These are phyloP conservation scores for Lodderomyces parapsilosis DNA, from an alignment of 1,139 yeast species.

Conservation along the genomic window DNA sequence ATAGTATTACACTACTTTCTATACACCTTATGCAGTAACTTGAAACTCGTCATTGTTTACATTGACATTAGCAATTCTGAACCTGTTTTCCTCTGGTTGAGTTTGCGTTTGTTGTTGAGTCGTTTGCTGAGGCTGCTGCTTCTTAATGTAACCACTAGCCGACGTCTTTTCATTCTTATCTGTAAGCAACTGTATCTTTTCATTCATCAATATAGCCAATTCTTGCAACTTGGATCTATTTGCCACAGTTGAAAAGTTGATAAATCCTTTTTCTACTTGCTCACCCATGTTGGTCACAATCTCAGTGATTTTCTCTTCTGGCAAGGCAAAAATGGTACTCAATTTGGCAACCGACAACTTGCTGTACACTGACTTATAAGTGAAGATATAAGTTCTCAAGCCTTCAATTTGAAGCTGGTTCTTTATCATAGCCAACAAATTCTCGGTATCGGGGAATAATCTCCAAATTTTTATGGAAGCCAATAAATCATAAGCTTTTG, in stretches of 20 bases:
- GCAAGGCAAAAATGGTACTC: slow-evolving; percentile 64
- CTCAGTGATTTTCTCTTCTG: slow-evolving; percentile 54
- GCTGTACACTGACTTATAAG: slow-evolving; percentile 74
- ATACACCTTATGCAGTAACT: slow-evolving; percentile 22
- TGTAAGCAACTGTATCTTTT: slow-evolving; percentile 75
- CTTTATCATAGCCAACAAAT: slow-evolving; percentile 67
- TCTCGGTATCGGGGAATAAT: slow-evolving; percentile 67
- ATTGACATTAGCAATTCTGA: slow-evolving; percentile 48
- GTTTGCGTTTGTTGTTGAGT: slow-evolving; percentile 26
- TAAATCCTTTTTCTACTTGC: slow-evolving; percentile 65
- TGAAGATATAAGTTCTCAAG: slow-evolving; percentile 83
- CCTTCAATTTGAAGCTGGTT: slow-evolving; percentile 86
- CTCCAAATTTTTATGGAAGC: slow-evolving; percentile 85
- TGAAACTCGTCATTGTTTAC: slow-evolving; percentile 50
- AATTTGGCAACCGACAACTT: slow-evolving; percentile 72
- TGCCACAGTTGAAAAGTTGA: slow-evolving; percentile 66
- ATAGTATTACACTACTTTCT: not conserved
- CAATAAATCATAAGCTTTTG: slow-evolving; percentile 68
- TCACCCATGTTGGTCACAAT: slow-evolving; percentile 75
- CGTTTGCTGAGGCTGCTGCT: slow-evolving; percentile 30
- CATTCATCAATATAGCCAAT: slow-evolving; percentile 83
- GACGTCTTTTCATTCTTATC: slow-evolving; percentile 87
- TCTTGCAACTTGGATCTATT: slow-evolving; percentile 87
- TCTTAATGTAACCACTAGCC: slow-evolving; percentile 64
- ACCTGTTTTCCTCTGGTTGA: slow-evolving; percentile 32